Evolutionary conservation across 805 yeast species (phyloP).

Genomic region (Saturnispora zaruensis): DNA sequence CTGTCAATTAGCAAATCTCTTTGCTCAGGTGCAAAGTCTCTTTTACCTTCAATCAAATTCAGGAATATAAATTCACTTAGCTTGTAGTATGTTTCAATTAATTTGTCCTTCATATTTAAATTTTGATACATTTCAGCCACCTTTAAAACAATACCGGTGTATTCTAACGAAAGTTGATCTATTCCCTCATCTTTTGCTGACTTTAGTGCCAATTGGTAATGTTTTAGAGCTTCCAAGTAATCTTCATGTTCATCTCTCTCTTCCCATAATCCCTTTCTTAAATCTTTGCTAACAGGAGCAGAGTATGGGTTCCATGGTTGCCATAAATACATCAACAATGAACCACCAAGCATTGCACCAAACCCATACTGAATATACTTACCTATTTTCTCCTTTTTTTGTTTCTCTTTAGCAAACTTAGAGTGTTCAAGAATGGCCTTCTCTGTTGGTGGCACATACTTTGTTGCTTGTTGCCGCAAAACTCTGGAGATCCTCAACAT

Average conservation of each 20-base stretch:
- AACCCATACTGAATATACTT: conserved; percentile 13
- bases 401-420: conserved; percentile 10
- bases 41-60: conserved; percentile 20
- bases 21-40: conserved; percentile 14
- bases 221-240: conserved; percentile 57
- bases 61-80: conserved; percentile 23
- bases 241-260: conserved; percentile 63
- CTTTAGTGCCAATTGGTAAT: conserved; percentile 67
- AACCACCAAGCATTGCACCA: conserved; percentile 15
- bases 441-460: conserved; percentile 13
- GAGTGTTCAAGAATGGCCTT: conserved; percentile 8
- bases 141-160: conserved; percentile 84
- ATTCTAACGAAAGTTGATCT: conserved; percentile 61
- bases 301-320: conserved; percentile 31
- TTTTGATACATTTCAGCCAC: conserved; percentile 81
- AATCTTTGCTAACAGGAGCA: conserved; percentile 49
- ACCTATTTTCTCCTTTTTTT: conserved; percentile 12
- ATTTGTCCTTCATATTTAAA: conserved; percentile 51
- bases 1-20: conserved; percentile 24
- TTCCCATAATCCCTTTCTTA: conserved; percentile 76
- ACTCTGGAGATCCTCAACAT: conserved; percentile 1
- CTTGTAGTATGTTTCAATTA: conserved; percentile 43
- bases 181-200: conserved; percentile 48
- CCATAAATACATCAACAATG: conserved; percentile 22
- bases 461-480: neutral